Base-by-base conservation (phyloP, 2,329 filamentous ascomycete species). In the Aschersonia sp. region DNA sequence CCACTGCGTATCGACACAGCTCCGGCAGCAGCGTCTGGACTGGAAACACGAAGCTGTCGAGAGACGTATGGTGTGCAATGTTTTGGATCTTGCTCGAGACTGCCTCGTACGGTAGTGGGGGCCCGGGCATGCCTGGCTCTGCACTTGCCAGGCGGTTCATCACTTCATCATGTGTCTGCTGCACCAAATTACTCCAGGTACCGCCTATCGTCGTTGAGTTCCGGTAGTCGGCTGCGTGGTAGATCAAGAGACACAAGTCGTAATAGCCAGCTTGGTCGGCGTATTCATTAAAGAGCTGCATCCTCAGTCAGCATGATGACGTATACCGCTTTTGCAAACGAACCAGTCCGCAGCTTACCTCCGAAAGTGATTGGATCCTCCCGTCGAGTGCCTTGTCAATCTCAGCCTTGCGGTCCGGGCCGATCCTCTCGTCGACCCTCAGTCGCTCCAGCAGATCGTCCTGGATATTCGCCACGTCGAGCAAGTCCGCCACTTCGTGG, bases 381-480 rank as follows among this genome's bases (percentile, higher is more conserved):
- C 86, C 85, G 61, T 94, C 81, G 39, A 96, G 76, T 33, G 77
- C 73, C 43, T 72, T 63, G 50, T 85, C 66, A 30, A 94, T 78
- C 49, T 83, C 76, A 1, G 68, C 65, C 57, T 77, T 79, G 42
- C 79, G 77, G 45, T 83, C 78, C 0, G 71, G 66, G 10, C 72
- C 68, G 39, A 96, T 75, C 42, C 92, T 79, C 1, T 69, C 61
- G 54, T 98, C 92, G 8, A 75, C 74, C 59, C 75, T 79, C 46
- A 98, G 69, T 43, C 87, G 77, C 60, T 88, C 83, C 30, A 97
- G 65, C 42, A 97, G 67, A 57, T 98, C 92, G 59, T 95, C 87
- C 63, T 98, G 92, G 47, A 98, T 92, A 58, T 92, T 90, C 11
- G 89, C 90, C 45, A 97, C 79, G 57, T 98, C 92, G 8, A 98